Conservation (phyloP, 2,329 filamentous ascomycete species). For the Fusarium sp. region DNA sequence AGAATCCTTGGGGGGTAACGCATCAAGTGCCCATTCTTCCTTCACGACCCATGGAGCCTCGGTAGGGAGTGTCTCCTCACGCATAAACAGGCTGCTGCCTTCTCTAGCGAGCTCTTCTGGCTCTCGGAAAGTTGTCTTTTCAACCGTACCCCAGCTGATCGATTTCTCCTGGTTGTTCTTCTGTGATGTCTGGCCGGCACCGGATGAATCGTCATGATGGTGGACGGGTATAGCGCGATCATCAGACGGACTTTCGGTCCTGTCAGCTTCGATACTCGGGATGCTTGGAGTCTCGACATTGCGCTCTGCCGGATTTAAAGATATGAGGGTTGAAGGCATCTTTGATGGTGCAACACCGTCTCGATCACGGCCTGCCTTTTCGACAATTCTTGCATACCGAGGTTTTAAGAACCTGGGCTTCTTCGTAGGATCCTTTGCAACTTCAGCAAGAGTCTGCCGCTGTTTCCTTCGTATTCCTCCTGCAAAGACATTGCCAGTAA, state of each 20-base stretch:
- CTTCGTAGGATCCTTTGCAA: constrained; percentile 56
- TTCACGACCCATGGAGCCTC: not conserved
- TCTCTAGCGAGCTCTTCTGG: constrained; percentile 34
- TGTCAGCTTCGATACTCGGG: constrained; percentile 1
- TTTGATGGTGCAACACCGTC: constrained; percentile 56
- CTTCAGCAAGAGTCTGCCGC: constrained; percentile 52
- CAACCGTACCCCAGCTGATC: constrained; percentile 40
- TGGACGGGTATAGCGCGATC: constrained; percentile 17
- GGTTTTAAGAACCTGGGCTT: constrained; percentile 54
- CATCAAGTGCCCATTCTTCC: constrained; percentile 2
- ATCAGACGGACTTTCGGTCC: constrained; percentile 18
- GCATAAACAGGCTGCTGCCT: constrained; percentile 43
- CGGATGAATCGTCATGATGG: not conserved
- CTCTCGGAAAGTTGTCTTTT: constrained; percentile 41
- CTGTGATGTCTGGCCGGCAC: not conserved
- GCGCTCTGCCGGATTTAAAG: constrained; percentile 46
- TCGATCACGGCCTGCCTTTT: constrained; percentile 56
- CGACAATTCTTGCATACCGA: constrained; percentile 54
- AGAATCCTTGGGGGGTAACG: not conserved
- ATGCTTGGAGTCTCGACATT: not conserved
- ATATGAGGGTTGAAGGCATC: constrained; percentile 46
- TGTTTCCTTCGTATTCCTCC: constrained; percentile 55
- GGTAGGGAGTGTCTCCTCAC: not conserved
- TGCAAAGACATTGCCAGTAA: constrained; percentile 57
- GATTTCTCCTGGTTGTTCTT: constrained; percentile 44